Base-by-base conservation (phyloP, 257 asterid genomes). In the Solanum pinnatisectum region DNA sequence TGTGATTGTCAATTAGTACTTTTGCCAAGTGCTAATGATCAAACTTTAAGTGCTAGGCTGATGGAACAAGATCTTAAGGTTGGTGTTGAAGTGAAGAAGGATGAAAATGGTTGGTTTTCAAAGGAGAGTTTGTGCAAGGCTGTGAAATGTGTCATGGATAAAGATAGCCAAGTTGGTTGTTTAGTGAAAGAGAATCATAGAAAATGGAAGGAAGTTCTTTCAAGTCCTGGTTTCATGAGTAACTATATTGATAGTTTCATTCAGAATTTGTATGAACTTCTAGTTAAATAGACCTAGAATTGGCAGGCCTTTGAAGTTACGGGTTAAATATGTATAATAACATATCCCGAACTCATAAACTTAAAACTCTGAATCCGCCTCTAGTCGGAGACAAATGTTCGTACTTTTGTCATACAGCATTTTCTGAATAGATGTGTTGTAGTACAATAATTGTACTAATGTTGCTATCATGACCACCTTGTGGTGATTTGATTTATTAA, bases 71-170 rank as follows among this genome's bases (percentile, higher is more conserved):
- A 88, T 74, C 67, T 88, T 32, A 86, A 85, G 52, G 76, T 78
- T 33, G 90, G 83, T 0, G 84, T 78, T 1, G 90, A 88, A 42
- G 90, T 85, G 12, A 87, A 65, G 59, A 46, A 83, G n/a, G 87
- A 77, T 33, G 95, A 91, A 32, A 92, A 92, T 87, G 95, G 93
- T 1, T 4, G 84, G 87, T 90, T 92, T 30, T 88, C 90, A 0
- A 93, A 76, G 88, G 94, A 93, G 44, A 92, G 85, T 33, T 90
- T 91, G 30, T 39, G 65, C 10, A 22, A 74, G 49, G 88, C 95
- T 3, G 71, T 93, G 42, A 84, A 12, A 71, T 73, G 87, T 27
- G 95, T 83, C 4, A 91, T 92, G 94, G 91, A 59, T 8, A 89
- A 46, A 0, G 88, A 49, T 0, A 89, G 93, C 42, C 87, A 85